Percentiles rank a stretch among this genome's conserved stretches.
Evolutionary conservation across 228 moss, liverwort and hornwort species (phyloP).

Genomic region (Sphagnum fallax): DNA sequence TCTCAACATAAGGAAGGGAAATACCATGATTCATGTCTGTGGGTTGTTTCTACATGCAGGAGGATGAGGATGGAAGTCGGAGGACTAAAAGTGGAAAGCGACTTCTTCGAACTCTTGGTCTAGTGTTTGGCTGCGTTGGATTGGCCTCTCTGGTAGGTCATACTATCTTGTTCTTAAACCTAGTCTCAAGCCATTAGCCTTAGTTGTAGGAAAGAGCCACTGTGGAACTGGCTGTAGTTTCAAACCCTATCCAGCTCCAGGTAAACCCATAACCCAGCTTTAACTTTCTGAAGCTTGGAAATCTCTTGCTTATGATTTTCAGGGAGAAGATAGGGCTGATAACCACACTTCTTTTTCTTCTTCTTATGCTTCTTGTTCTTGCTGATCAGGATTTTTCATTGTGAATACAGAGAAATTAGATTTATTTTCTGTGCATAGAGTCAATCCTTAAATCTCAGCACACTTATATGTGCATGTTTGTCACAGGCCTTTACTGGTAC

Average conservation of each 20-base stretch:
- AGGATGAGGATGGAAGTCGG: slow-evolving; percentile 39
- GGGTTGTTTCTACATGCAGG: slow-evolving; percentile 5
- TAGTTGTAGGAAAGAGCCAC: neutral
- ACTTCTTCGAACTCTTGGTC: slow-evolving; percentile 61
- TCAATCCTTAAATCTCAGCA: too few relatives aligned
- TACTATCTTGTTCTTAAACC: neutral
- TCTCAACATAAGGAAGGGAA: neutral
- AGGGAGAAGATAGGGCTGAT: too few relatives aligned
- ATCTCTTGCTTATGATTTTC: too few relatives aligned
- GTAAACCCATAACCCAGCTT: neutral
- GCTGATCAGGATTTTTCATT: neutral
- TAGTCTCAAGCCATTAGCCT: neutral
- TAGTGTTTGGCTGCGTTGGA: slow-evolving; percentile 70
- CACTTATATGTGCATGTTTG: neutral
- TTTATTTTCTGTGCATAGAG: too few relatives aligned
- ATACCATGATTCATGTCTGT: neutral
- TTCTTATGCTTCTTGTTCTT: neutral
- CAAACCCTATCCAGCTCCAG: neutral
- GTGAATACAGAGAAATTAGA: neutral
- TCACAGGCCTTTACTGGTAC: slow-evolving; percentile 66
- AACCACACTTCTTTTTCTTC: neutral
- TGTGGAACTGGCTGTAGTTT: neutral
- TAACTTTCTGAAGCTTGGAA: neutral
- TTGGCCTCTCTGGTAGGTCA: slow-evolving; percentile 52
- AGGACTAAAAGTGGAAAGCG: slow-evolving; percentile 61